phyloP scores from a whole-genome alignment of 345 rosid genomes.

The Camelina neglecta region DNA sequence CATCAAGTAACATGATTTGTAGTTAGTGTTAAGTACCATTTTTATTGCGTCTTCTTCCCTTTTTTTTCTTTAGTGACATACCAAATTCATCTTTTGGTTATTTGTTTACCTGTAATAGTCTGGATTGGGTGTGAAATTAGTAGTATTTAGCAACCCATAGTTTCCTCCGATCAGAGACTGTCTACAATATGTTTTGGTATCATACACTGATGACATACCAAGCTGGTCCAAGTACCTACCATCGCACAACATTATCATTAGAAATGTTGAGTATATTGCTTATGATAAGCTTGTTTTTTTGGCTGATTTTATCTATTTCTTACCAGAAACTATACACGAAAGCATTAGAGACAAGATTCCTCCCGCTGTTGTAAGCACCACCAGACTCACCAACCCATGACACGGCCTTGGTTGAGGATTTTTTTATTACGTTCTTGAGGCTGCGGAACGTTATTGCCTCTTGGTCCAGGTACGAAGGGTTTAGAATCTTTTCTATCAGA shows the following conservation, averaged over 20 bases:
- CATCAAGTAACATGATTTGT: constrained; percentile 18
- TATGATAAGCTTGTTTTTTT: not conserved
- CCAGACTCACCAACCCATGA: constrained; percentile 99
- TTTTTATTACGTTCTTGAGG: constrained; percentile 60
- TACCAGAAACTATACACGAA: constrained; percentile 97
- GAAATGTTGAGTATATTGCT: not conserved
- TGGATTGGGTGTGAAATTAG: constrained; percentile 87
- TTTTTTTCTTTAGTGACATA: not conserved
- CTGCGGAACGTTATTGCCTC: constrained; percentile 56
- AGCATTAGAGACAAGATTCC: constrained; percentile 74
- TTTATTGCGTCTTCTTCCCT: not conserved
- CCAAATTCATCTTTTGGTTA: not conserved
- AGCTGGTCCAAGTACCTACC: constrained; percentile 96
- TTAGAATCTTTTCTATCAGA: constrained; percentile 68
- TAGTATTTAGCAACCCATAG: constrained; percentile 79
- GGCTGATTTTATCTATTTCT: constrained; percentile 13
- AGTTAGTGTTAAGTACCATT: not conserved
- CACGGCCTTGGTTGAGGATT: constrained; percentile 56
- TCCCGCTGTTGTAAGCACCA: constrained; percentile 97
- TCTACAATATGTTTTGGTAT: constrained; percentile 89
- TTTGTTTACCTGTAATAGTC: constrained; percentile 78
- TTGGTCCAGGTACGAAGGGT: constrained; percentile 71
- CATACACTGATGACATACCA: constrained; percentile 69
- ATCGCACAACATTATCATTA: constrained; percentile 16
- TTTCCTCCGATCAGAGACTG: constrained; percentile 90